Evolutionary conservation across 192 early-diverging fungal species (phyloP).

Genomic region (Glomus cerebriforme): DNA sequence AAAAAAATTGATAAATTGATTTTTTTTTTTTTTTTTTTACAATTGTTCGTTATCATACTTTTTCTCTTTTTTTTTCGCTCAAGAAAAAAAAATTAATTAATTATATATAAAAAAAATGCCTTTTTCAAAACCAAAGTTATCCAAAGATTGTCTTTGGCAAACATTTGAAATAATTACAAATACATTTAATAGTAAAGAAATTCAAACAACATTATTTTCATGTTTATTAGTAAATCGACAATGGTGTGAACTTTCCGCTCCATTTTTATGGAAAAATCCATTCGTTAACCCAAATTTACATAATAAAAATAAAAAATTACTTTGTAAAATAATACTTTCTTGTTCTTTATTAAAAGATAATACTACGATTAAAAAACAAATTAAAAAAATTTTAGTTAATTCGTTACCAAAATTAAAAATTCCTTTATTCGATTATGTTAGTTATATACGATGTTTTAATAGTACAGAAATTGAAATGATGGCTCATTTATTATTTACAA

Average conservation of each 20-base stretch:
- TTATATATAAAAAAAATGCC: not conserved
- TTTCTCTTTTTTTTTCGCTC: no score
- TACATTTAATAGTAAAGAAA: not conserved
- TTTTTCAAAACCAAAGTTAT: not conserved
- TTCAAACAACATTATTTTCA: not conserved
- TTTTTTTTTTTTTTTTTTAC: not conserved
- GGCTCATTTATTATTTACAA: not conserved
- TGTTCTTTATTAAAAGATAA: not conserved
- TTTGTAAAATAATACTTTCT: not conserved
- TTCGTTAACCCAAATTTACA: not conserved
- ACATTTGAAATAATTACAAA: not conserved
- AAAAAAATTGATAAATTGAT: not conserved
- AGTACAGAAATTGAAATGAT: not conserved
- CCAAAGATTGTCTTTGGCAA: not conserved
- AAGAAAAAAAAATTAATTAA: no score
- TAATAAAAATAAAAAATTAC: not conserved
- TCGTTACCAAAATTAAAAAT: not conserved
- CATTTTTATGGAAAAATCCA: slow-evolving; percentile 4
- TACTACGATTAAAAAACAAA: not conserved
- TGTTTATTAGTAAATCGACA: slow-evolving; percentile 13
- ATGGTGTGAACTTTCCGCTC: slow-evolving; percentile 4
- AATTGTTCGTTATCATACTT: not conserved
- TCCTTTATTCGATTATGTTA: not conserved
- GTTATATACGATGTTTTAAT: not conserved
- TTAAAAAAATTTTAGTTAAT: not conserved